phyloP scores from a whole-genome alignment of 768 basidiomycete species.

The Saitozyma sp. region DNA sequence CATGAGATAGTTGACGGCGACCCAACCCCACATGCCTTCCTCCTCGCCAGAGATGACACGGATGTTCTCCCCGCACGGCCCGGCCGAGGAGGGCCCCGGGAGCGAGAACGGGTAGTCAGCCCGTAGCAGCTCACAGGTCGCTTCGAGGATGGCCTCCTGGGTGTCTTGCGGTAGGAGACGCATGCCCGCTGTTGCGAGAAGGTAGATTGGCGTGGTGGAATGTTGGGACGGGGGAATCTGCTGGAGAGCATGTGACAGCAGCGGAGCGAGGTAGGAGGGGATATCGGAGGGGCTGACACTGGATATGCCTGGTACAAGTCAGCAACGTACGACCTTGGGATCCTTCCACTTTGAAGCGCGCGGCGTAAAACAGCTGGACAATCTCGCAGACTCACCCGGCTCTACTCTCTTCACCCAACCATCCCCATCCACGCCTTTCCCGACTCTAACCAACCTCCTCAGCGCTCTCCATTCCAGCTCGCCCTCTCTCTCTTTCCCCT shows the following conservation, averaged over 20 bases:
- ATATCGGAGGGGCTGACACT: constrained; percentile 73
- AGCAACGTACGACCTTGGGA: background rate
- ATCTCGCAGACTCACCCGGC: constrained; percentile 66
- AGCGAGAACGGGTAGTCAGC: constrained; percentile 76
- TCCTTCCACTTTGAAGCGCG: background rate
- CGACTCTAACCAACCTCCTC: constrained; percentile 71
- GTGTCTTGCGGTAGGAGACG: constrained; percentile 71
- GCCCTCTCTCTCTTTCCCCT: constrained; percentile 58
- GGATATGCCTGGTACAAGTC: constrained; percentile 70
- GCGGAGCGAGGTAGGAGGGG: constrained; percentile 73
- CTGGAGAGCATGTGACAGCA: constrained; percentile 76
- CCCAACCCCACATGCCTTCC: constrained; percentile 98
- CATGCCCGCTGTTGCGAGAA: constrained; percentile 97
- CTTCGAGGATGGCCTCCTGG: constrained; percentile 70
- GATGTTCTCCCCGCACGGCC: constrained; percentile 88
- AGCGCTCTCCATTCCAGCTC: constrained; percentile 40
- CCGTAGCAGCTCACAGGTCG: constrained; percentile 74
- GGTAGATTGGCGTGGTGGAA: constrained; percentile 80
- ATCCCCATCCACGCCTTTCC: constrained; percentile 84
- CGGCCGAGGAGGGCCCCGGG: constrained; percentile 63
- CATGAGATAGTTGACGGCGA: constrained; percentile 98
- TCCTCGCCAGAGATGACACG: constrained; percentile 97
- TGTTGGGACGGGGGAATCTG: constrained; percentile 86
- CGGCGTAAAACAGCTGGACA: no score
- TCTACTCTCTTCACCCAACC: constrained; percentile 90